Evolutionary conservation across 345 rosid genomes (phyloP).

Genomic region (Hibiscus tridactylites): DNA sequence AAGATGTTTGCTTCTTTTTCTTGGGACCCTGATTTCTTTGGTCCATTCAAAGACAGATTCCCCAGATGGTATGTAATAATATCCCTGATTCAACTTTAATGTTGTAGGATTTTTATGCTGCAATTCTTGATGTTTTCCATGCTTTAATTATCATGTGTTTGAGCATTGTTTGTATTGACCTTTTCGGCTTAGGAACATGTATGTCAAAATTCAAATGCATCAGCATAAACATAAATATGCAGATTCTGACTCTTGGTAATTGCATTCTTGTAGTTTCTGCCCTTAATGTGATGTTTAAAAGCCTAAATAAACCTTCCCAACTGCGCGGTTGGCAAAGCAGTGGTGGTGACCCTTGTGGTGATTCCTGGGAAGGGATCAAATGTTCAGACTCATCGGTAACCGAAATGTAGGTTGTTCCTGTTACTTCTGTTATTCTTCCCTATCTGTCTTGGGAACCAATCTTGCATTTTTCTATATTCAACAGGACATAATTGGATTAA

Average conservation of each 20-base stretch:
- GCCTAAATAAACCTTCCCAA: slow-evolving; percentile 67
- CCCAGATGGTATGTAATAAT: slow-evolving; percentile 36
- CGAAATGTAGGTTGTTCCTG: slow-evolving; percentile 41
- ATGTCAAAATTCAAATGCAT: not conserved
- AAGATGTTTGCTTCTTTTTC: slow-evolving; percentile 22
- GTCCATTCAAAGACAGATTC: slow-evolving; percentile 54
- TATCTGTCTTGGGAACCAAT: not conserved
- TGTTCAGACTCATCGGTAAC: slow-evolving; percentile 80
- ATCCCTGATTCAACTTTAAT: too few relatives aligned
- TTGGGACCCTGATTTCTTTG: slow-evolving; percentile 22
- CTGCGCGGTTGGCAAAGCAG: slow-evolving; percentile 60
- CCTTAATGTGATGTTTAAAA: slow-evolving; percentile 73
- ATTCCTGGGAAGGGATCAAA: slow-evolving; percentile 75
- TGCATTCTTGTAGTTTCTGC: slow-evolving; percentile 51
- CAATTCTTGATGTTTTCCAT: not conserved
- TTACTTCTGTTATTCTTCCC: not conserved
- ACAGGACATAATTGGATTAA: not conserved
- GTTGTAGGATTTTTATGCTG: not conserved
- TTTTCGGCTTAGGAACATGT: not conserved
- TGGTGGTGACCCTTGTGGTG: slow-evolving; percentile 91
- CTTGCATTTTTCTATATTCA: not conserved
- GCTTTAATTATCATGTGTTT: not conserved
- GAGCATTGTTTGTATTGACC: not conserved
- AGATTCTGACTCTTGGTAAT: slow-evolving; percentile 14
- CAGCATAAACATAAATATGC: not conserved